Evolutionary conservation across 1,284 basidiomycete species (phyloP), one percentile per base, ranked within the genome.

Genomic region (Sanghuangporus sanghuang): DNA sequence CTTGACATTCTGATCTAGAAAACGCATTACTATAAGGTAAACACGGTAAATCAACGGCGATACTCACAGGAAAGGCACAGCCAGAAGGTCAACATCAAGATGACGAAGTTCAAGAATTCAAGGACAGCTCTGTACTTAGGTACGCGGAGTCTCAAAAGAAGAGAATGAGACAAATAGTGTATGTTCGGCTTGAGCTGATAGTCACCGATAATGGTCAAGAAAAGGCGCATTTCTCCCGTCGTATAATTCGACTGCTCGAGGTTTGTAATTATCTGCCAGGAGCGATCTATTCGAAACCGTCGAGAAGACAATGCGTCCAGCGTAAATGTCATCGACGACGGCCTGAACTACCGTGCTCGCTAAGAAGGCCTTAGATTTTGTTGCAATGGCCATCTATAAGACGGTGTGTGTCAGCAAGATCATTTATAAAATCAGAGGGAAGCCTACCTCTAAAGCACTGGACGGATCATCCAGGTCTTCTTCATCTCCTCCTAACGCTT

Each of bases 241-340:
- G 70, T 95, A 95, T 11, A 91, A 77, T 69, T 90, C 82, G 61
- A 92, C 89, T 3, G 83, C 81, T 39, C 84, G 82, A 38, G 86
- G 86, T 70, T 95, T 91, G 76, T 95, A 95, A 70, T 92, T 92
- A 73, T 95, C 94, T 35, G 89, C 85, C 9, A 95, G 80, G 61
- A 96, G 82, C 2, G 92, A 90, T 32, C 87, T 83, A 59, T 80
- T 82, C 1, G 87, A 85, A 2, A 84, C 77, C 56, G 86, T 76
- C 8, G 86, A 83, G 67, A 90, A 90, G 14, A 90, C 79, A 42
- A 92, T 83, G 12, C 82, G 79, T 14, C 90, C 93, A 3, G 83
- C 78, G 73, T 94, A 89, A 42, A 96, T 90, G 64, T 94, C 89
- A 69, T 89, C 88, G 54, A 95, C 83, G 35, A 95, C 86, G 62